phyloP scores from a whole-genome alignment of 1,284 basidiomycete genomes.

The Sporisorium scitamineum region DNA sequence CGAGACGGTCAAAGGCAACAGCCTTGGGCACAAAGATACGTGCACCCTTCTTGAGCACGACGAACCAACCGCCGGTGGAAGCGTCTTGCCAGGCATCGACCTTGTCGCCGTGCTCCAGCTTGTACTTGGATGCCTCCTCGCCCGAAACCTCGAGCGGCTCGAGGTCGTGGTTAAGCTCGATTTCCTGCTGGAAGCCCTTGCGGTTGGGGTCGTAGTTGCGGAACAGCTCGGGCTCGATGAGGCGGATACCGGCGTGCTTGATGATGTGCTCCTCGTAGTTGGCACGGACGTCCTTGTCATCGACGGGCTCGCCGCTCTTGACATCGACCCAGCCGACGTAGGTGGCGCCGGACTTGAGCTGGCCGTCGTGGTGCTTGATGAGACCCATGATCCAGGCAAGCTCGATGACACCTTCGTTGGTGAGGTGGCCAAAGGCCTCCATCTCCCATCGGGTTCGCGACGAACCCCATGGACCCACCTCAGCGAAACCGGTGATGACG shows the following conservation, averaged over 20 bases:
- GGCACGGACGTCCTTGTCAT: slow-evolving; percentile 94
- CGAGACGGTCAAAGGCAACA: slow-evolving; percentile 91
- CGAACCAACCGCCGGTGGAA: slow-evolving; percentile 84
- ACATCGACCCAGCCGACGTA: slow-evolving; percentile 98
- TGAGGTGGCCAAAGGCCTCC: slow-evolving; percentile 63
- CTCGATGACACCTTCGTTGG: slow-evolving; percentile 95
- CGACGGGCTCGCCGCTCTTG: slow-evolving; percentile 94
- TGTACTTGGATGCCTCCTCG: slow-evolving; percentile 93
- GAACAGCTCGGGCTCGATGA: slow-evolving; percentile 98
- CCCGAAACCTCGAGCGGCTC: slow-evolving; percentile 94
- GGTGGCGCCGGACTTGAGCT: slow-evolving; percentile 81
- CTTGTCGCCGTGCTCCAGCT: slow-evolving; percentile 94
- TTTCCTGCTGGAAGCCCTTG: slow-evolving; percentile 96
- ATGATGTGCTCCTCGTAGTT: slow-evolving; percentile 96
- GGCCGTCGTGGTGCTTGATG: slow-evolving; percentile 98
- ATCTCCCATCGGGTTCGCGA: slow-evolving; percentile 96
- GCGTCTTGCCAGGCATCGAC: slow-evolving; percentile 93
- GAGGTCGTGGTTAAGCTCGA: slow-evolving; percentile 95
- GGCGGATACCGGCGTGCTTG: slow-evolving; percentile 89
- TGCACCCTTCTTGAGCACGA: slow-evolving; percentile 98
- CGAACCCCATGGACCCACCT: slow-evolving; percentile 98
- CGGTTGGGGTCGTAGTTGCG: slow-evolving; percentile 96
- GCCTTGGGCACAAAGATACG: slow-evolving; percentile 94
- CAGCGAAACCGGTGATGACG: slow-evolving; percentile 95
- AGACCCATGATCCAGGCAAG: slow-evolving; percentile 99